Percentiles rank a stretch among this genome's conserved stretches.
phyloP scores from a whole-genome alignment of 352 stramenopile genomes.

The Globisporangium recalcitrans region DNA sequence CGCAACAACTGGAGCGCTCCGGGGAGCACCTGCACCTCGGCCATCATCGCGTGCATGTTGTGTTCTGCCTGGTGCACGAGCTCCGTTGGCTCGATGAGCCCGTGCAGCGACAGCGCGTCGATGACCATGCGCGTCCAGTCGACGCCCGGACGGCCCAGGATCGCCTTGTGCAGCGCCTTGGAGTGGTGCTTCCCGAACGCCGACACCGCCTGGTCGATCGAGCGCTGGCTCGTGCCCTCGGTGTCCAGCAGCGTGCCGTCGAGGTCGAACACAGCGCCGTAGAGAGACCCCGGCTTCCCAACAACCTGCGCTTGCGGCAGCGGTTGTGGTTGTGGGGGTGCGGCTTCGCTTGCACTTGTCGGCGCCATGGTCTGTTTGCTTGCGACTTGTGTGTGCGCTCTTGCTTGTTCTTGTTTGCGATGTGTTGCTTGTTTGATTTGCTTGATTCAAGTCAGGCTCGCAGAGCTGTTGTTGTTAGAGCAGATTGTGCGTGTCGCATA shows the following conservation, averaged over 20 bases:
- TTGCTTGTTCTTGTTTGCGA: too few species aligned
- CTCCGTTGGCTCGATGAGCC: constrained; percentile 41
- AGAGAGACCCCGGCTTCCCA: background rate
- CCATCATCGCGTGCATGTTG: constrained; percentile 54
- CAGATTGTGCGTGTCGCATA: background rate
- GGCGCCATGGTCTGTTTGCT: background rate
- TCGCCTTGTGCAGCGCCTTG: constrained; percentile 63
- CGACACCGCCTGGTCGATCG: constrained; percentile 48
- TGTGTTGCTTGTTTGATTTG: background rate
- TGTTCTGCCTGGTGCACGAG: constrained; percentile 60
- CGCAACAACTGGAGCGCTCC: constrained; percentile 45
- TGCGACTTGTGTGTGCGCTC: too few species aligned
- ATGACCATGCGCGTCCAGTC: constrained; percentile 79
- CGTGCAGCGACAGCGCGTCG: constrained; percentile 32
- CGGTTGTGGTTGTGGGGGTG: background rate
- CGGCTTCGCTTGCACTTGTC: background rate
- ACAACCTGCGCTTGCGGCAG: constrained; percentile 19
- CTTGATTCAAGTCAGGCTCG: background rate
- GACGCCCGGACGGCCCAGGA: constrained; percentile 56
- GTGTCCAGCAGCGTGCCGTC: constrained; percentile 82
- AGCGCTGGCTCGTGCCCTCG: constrained; percentile 59
- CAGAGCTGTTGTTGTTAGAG: background rate
- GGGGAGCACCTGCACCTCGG: constrained; percentile 45
- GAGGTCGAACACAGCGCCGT: constrained; percentile 75
- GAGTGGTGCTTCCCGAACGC: constrained; percentile 59